phyloP scores from a whole-genome alignment of 805 yeast species.

The Kluyveromyces nonfermentans region DNA sequence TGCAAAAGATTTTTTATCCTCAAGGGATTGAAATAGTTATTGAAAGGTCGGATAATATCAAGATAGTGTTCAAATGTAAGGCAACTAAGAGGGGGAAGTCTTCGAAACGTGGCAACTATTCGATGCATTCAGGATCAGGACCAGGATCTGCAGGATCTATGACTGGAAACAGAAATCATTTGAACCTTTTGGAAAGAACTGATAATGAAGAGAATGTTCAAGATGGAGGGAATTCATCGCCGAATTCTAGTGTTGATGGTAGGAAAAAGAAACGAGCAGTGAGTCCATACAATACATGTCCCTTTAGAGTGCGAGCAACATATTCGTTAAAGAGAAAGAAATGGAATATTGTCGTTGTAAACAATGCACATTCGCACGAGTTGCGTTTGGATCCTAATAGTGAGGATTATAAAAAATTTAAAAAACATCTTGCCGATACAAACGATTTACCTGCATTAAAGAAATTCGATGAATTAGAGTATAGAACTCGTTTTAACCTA shows the following conservation, averaged over 20 bases:
- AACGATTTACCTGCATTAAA: constrained; percentile 27
- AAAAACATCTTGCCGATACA: constrained; percentile 18
- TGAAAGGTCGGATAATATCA: constrained; percentile 51
- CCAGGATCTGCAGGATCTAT: not conserved
- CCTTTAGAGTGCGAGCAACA: constrained; percentile 58
- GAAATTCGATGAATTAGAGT: constrained; percentile 30
- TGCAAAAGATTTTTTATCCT: constrained; percentile 38
- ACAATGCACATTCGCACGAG: constrained; percentile 51
- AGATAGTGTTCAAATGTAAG: constrained; percentile 55
- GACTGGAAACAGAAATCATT: not conserved
- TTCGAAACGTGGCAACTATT: not conserved
- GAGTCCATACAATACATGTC: constrained; percentile 38
- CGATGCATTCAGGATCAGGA: not conserved
- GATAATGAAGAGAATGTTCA: constrained; percentile 6
- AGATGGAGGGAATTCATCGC: not conserved
- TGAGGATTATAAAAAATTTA: constrained; percentile 29
- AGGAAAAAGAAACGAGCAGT: constrained; percentile 24
- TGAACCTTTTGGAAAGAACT: not conserved
- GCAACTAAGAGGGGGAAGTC: constrained; percentile 26
- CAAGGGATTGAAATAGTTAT: constrained; percentile 49
- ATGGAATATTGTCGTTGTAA: constrained; percentile 55
- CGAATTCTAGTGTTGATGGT: not conserved
- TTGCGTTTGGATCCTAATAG: constrained; percentile 29
- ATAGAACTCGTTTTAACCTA: constrained; percentile 23
- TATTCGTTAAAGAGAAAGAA: constrained; percentile 40